Base-by-base conservation (phyloP, 306 rosid species). In the Mimosa pudica region DNA sequence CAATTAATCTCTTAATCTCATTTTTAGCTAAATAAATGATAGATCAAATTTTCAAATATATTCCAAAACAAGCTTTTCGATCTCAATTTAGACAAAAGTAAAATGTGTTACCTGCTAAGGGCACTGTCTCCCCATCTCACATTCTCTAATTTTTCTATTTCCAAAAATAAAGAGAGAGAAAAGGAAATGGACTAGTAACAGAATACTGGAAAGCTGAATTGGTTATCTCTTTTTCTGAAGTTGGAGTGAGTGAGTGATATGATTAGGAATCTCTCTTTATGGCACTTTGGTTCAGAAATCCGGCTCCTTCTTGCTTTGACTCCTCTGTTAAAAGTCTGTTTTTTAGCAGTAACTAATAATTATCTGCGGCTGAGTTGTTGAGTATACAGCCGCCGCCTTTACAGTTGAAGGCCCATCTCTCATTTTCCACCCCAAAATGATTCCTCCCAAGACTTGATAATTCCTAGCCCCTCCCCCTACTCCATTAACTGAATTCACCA, bases 321-420 rank as follows among this genome's bases (percentile, higher is more conserved):
- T 45, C 18, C 6, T 24, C 32, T 24, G 1, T 11, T 20, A 0
- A 33, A 70, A 16, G 2, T 7, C 10, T 32, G 4, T 1, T 24
- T 12, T 20, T 24, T 3, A 1, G 70, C 45, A 30, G 71, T 46
- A 32, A 24, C 60, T 71, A 71, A 80, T 80, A 71, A 75, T 75
- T 32, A 62, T 14, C 12, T 76, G 82, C 76, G 82, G 87, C 86
- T 78, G 79, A 66, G 68, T 32, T 63, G 70, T 73, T 66, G 33
- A 30, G 51, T 7, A 44, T 33, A 7, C 55, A 48, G 78, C 79
- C 82, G 84, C 87, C 84, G 67, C 74, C 84, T 80, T 84, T 38
- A 24, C 77, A 71, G 62, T 55, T 71, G 77, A 80, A 76, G 45
- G 75, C 30, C 9, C 84, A 83, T 83, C 74, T 24, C 47, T 36